A percentile compares a stretch with the other conserved stretches of the same genome.
phyloP scores from a whole-genome alignment of 768 basidiomycete species.

The Bullera alba region DNA sequence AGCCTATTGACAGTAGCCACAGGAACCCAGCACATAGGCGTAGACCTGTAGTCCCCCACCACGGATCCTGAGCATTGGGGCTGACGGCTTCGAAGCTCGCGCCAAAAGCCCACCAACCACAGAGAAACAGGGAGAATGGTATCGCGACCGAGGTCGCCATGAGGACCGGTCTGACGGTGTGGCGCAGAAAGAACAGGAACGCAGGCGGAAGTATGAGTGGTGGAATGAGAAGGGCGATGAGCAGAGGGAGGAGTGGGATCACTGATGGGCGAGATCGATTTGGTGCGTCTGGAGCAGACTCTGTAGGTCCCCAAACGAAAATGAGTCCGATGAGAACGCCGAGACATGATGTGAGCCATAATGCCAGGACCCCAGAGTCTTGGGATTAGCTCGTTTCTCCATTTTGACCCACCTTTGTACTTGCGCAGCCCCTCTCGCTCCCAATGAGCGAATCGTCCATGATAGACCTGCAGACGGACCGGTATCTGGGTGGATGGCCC shows the following conservation, averaged over 20 bases:
- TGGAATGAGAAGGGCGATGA: slow-evolving; percentile 33
- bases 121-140: slow-evolving; percentile 41
- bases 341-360: slow-evolving; percentile 39
- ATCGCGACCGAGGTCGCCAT: slow-evolving; percentile 47
- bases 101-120: slow-evolving; percentile 42
- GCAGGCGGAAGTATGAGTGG: slow-evolving; percentile 34
- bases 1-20: slow-evolving; percentile 60
- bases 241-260: slow-evolving; percentile 35
- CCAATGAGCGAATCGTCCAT: slow-evolving; percentile 38
- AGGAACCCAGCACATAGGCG: slow-evolving; percentile 73
- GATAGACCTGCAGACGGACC: slow-evolving; percentile 33
- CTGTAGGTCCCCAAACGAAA: slow-evolving; percentile 44
- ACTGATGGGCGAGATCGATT: slow-evolving; percentile 34
- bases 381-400: neutral
- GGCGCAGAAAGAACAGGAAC: slow-evolving; percentile 55
- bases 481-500: slow-evolving; percentile 25
- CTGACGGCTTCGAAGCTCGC: slow-evolving; percentile 40
- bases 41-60: slow-evolving; percentile 52
- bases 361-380: slow-evolving; percentile 41
- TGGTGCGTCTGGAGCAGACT: slow-evolving; percentile 19
- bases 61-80: slow-evolving; percentile 27
- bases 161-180: slow-evolving; percentile 80
- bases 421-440: slow-evolving; percentile 34
- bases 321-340: slow-evolving; percentile 33
- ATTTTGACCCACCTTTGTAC: slow-evolving; percentile 36